Base-by-base conservation (phyloP, 306 rosid species). In the Begonia peltatifolia region DNA sequence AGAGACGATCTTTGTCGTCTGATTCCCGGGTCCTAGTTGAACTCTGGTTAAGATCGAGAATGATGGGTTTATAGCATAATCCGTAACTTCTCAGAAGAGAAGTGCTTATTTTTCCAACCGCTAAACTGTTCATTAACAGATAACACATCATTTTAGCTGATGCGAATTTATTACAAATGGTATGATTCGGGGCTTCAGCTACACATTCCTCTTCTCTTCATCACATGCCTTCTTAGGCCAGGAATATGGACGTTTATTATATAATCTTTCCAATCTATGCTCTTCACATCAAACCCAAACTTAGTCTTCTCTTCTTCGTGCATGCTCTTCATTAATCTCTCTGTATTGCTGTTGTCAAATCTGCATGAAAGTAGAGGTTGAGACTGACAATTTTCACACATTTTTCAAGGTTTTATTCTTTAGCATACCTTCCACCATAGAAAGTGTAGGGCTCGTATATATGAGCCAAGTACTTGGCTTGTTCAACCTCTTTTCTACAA, bases 401-500 rank as follows among this genome's bases (percentile, higher is more conserved):
- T 30, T 30, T 30, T 30, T 30, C 38, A 5, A 5, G 38, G 8
- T 30, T 30, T 30, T 30, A 30, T 30, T 6, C 8, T 5, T 30
- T 30, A 5, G 1, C 38, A 59, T 70, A 86, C 99, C 95, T 90
- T 80, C 99, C 97, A 70, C 84, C 82, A 67, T 79, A 88, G 67
- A 88, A 88, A 64, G 97, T 75, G 64, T 88, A 88, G 7, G 97
- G 95, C 64, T 84, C 79, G 57, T 88, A 88, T 56, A 88, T 77
- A 51, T 68, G 79, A 63, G 95, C 99, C 76, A 90, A 73, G 70
- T 86, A 68, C 76, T 83, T 90, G 4, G 94, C 86, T 77, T 80
- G 94, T 71, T 90, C 94, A 16, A 85, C 95, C 14, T 94, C 79
- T 58, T 85, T 90, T 74, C 76, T 76, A 66, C 87, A 80, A 11